phyloP scores from a whole-genome alignment of 2,329 filamentous ascomycete genomes.

The Penicillium carneum region DNA sequence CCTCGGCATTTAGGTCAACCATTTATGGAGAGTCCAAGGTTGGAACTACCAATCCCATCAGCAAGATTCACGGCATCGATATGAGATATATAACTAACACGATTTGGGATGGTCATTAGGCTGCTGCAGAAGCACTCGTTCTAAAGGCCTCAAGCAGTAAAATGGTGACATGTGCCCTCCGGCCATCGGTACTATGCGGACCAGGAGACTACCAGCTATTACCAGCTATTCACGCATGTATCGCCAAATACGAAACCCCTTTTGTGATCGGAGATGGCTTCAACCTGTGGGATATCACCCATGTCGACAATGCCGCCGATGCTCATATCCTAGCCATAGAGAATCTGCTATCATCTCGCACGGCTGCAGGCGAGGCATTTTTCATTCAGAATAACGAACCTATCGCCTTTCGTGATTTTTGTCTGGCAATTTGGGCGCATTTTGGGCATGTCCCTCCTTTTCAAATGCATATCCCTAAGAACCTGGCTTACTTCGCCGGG shows the following conservation, averaged over 20 bases:
- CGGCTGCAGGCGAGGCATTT: slow-evolving; percentile 55
- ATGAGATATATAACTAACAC: slow-evolving; percentile 9
- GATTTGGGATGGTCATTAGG: slow-evolving; percentile 33
- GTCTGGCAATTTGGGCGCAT: slow-evolving; percentile 53
- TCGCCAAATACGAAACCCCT: slow-evolving; percentile 52
- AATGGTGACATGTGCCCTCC: slow-evolving; percentile 52
- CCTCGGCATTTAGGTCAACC: slow-evolving; percentile 46
- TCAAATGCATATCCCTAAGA: slow-evolving; percentile 57
- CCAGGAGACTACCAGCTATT: slow-evolving; percentile 54
- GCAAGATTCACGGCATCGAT: background rate
- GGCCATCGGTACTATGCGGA: slow-evolving; percentile 55
- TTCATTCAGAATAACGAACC: slow-evolving; percentile 58
- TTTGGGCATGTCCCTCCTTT: slow-evolving; percentile 60
- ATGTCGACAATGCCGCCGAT: slow-evolving; percentile 55
- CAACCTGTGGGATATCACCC: slow-evolving; percentile 56
- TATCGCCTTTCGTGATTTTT: slow-evolving; percentile 55
- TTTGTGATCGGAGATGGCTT: slow-evolving; percentile 52
- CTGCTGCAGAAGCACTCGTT: slow-evolving; percentile 53
- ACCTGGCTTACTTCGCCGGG: slow-evolving; percentile 59
- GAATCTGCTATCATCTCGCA: slow-evolving; percentile 50
- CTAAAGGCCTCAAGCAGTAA: slow-evolving; percentile 45
- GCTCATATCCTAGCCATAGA: slow-evolving; percentile 56
- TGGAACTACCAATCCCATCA: slow-evolving; percentile 8
- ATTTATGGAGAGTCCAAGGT: slow-evolving; percentile 57
- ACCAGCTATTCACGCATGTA: slow-evolving; percentile 54